Conservation (phyloP, 306 rosid genomes). For the Gleditsia sinensis region DNA sequence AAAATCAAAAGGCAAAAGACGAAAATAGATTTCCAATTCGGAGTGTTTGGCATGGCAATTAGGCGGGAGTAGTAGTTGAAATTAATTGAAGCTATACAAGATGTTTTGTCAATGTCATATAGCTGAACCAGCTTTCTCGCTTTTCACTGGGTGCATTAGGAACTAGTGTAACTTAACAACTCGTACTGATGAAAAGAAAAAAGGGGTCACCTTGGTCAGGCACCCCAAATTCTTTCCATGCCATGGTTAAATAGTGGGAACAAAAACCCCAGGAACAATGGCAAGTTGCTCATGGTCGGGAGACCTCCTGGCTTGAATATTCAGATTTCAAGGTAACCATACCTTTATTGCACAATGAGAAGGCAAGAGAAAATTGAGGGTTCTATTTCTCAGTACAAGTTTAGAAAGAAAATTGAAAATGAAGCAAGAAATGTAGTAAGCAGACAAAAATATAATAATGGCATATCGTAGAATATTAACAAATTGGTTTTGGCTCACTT, state of each 20-base stretch:
- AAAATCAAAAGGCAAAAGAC: background rate
- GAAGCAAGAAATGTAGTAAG: constrained; percentile 22
- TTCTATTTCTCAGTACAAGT: constrained; percentile 54
- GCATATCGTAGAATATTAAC: background rate
- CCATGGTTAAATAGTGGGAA: background rate
- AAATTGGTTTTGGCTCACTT: constrained; percentile 45
- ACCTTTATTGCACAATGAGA: constrained; percentile 47
- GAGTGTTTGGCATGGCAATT: too few species aligned
- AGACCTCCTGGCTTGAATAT: constrained; percentile 5
- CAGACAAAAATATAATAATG: constrained; percentile 41
- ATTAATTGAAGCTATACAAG: too few species aligned
- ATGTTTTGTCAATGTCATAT: background rate
- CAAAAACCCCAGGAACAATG: background rate
- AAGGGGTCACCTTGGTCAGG: background rate
- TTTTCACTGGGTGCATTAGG: background rate
- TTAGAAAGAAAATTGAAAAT: constrained; percentile 32
- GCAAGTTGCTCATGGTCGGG: too few species aligned
- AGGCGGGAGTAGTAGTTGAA: too few species aligned
- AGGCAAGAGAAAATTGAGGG: constrained; percentile 47
- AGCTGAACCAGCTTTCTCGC: background rate
- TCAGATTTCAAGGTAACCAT: constrained; percentile 28
- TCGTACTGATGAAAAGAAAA: background rate
- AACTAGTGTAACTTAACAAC: background rate
- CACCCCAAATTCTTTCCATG: too few species aligned
- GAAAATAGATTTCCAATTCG: background rate